phyloP scores from a whole-genome alignment of 345 rosid genomes.

The Raphanus raphanistrum region DNA sequence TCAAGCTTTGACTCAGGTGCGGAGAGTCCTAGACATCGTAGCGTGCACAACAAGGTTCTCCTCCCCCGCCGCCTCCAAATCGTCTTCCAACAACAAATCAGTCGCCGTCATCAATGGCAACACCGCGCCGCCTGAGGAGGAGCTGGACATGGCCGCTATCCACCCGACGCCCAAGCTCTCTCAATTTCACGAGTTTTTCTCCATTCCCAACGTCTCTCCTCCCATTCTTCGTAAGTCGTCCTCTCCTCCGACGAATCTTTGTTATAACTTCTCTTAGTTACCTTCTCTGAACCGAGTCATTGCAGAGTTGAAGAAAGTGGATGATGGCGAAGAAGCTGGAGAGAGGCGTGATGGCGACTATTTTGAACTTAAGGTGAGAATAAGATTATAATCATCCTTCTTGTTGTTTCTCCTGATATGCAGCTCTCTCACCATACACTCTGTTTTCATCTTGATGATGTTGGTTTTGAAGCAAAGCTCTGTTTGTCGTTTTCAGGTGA shows the following conservation, averaged over 20 bases:
- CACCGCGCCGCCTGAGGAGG: slow-evolving; percentile 16
- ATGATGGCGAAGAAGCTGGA: slow-evolving; percentile 42
- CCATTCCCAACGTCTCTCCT: slow-evolving; percentile 66
- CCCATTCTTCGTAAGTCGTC: slow-evolving; percentile 67
- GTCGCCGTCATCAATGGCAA: slow-evolving; percentile 14
- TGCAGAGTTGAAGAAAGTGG: slow-evolving; percentile 51
- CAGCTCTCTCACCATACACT: background rate
- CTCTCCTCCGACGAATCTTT: slow-evolving; percentile 64
- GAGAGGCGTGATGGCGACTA: slow-evolving; percentile 21
- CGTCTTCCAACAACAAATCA: slow-evolving; percentile 24
- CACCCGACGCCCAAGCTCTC: slow-evolving; percentile 77
- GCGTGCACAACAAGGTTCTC: slow-evolving; percentile 81
- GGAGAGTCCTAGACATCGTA: slow-evolving; percentile 79
- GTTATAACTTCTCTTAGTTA: slow-evolving; percentile 42
- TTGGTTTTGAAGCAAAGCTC: background rate
- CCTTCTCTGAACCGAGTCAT: background rate
- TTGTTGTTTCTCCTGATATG: background rate
- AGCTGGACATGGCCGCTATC: slow-evolving; percentile 50
- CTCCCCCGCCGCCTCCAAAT: slow-evolving; percentile 35
- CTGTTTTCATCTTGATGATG: background rate
- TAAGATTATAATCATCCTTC: background rate
- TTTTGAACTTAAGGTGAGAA: slow-evolving; percentile 41
- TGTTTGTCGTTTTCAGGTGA: slow-evolving; percentile 34
- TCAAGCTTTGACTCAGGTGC: slow-evolving; percentile 68
- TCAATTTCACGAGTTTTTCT: slow-evolving; percentile 88